These are phyloP conservation scores for Teunomyces panamensis DNA, from an alignment of 805 yeast species.

Conservation along the genomic window DNA sequence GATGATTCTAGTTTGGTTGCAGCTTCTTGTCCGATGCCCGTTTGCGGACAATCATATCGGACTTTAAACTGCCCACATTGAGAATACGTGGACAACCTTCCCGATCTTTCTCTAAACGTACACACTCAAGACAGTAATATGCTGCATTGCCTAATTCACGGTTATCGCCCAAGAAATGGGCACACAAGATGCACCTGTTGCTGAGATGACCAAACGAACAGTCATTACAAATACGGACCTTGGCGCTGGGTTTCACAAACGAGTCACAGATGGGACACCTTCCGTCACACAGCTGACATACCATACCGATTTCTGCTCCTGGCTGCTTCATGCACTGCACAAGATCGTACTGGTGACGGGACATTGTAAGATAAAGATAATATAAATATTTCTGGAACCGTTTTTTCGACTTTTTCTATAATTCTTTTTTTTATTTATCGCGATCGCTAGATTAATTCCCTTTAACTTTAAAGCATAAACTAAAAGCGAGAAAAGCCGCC, in stretches of 20 bases:
- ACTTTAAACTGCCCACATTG: slow-evolving; percentile 74
- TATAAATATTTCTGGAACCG: no score
- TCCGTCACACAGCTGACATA: slow-evolving; percentile 89
- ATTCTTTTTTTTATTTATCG: neutral
- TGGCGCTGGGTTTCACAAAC: slow-evolving; percentile 63
- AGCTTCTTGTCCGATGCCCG: slow-evolving; percentile 24
- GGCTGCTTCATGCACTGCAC: slow-evolving; percentile 83
- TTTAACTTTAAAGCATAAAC: neutral
- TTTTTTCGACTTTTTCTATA: neutral
- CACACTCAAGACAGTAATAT: slow-evolving; percentile 83
- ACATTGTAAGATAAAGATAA: slow-evolving; percentile 46
- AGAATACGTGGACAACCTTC: slow-evolving; percentile 91
- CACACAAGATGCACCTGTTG: slow-evolving; percentile 77
- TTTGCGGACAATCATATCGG: slow-evolving; percentile 63
- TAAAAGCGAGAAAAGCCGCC: neutral
- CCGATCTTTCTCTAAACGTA: slow-evolving; percentile 69
- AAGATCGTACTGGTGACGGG: slow-evolving; percentile 85
- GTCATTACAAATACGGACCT: slow-evolving; percentile 76
- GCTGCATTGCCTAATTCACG: slow-evolving; percentile 45
- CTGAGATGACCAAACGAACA: slow-evolving; percentile 72
- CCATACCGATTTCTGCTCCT: slow-evolving; percentile 64
- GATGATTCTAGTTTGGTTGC: neutral
- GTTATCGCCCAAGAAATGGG: slow-evolving; percentile 57
- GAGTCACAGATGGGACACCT: slow-evolving; percentile 90
- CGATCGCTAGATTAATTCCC: neutral